Conservation (phyloP, 768 basidiomycete species). For the Lactarius hatsudake region DNA sequence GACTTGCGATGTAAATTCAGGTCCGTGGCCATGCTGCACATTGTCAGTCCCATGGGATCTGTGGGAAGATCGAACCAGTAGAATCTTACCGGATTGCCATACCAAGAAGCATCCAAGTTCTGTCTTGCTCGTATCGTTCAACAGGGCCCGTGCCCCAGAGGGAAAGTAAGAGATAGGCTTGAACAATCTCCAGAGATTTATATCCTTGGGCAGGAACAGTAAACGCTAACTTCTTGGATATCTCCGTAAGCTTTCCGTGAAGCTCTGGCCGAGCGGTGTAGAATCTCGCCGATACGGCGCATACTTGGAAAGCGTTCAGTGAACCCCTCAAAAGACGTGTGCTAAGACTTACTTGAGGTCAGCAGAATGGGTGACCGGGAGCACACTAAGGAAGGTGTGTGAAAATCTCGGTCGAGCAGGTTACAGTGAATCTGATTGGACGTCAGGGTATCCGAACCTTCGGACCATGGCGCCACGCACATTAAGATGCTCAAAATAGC, state of each 20-base stretch:
- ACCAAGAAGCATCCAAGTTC: slow-evolving; percentile 86
- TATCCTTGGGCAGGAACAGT: slow-evolving; percentile 81
- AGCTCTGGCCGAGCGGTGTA: slow-evolving; percentile 80
- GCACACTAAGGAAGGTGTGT: slow-evolving; percentile 91
- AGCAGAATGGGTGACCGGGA: slow-evolving; percentile 93
- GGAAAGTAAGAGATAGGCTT: slow-evolving; percentile 87
- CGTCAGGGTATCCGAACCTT: slow-evolving; percentile 2
- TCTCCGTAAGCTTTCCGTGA: slow-evolving; percentile 71
- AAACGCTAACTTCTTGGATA: slow-evolving; percentile 87
- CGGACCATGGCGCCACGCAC: slow-evolving; percentile 40
- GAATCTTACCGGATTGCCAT: slow-evolving; percentile 72
- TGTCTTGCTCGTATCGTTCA: slow-evolving; percentile 94
- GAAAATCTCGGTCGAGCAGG: slow-evolving; percentile 82
- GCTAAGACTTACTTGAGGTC: slow-evolving; percentile 69
- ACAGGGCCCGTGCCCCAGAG: slow-evolving; percentile 94
- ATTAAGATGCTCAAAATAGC: slow-evolving; percentile 75
- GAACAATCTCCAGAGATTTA: slow-evolving; percentile 93
- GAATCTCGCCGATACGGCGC: slow-evolving; percentile 91
- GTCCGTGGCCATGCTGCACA: slow-evolving; percentile 86
- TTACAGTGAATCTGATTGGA: slow-evolving; percentile 65
- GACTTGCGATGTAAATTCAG: slow-evolving; percentile 93
- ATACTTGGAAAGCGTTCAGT: slow-evolving; percentile 52
- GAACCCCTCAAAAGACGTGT: slow-evolving; percentile 10
- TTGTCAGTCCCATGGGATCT: slow-evolving; percentile 1
- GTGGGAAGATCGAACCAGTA: neutral